Evolutionary conservation across 164 flowering plant species (phyloP).

Genomic region (Chimonanthus salicifolius): DNA sequence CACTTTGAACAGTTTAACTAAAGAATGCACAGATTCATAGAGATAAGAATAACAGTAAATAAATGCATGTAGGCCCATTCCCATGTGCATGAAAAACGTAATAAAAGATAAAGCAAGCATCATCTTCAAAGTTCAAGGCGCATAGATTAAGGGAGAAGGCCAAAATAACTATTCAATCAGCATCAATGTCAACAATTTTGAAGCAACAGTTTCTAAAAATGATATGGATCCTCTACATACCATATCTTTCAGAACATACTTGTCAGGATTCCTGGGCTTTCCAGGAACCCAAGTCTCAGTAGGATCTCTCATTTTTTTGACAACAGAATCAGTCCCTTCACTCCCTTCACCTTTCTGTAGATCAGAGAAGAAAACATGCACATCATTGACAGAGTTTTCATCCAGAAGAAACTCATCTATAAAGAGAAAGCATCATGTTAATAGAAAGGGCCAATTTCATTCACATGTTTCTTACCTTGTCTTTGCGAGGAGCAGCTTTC

Average conservation of each 20-base stretch:
- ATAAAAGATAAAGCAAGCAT: not conserved
- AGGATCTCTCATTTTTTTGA: no score
- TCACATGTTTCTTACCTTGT: constrained; percentile 16
- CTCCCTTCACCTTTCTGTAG: constrained; percentile 43
- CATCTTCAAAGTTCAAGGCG: not conserved
- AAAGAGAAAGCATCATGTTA: not conserved
- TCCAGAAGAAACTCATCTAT: not conserved
- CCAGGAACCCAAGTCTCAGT: constrained; percentile 74
- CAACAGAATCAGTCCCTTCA: constrained; percentile 15
- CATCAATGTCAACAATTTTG: not conserved
- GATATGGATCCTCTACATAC: constrained; percentile 23
- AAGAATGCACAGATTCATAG: not conserved
- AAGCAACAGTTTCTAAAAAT: not conserved
- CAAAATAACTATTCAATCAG: not conserved
- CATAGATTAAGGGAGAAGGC: not conserved
- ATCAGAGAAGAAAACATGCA: constrained; percentile 4
- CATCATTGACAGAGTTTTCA: not conserved
- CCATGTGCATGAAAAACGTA: not conserved
- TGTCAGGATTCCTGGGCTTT: constrained; percentile 68
- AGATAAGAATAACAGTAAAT: not conserved
- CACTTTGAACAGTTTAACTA: not conserved
- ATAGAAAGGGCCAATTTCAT: not conserved
- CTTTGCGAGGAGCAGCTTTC: constrained; percentile 45
- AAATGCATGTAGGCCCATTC: not conserved
- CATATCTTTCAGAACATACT: constrained; percentile 84